Percentiles rank a stretch among this genome's conserved stretches.
Conservation (phyloP, 345 rosid genomes). For the Ceriops tagal region DNA sequence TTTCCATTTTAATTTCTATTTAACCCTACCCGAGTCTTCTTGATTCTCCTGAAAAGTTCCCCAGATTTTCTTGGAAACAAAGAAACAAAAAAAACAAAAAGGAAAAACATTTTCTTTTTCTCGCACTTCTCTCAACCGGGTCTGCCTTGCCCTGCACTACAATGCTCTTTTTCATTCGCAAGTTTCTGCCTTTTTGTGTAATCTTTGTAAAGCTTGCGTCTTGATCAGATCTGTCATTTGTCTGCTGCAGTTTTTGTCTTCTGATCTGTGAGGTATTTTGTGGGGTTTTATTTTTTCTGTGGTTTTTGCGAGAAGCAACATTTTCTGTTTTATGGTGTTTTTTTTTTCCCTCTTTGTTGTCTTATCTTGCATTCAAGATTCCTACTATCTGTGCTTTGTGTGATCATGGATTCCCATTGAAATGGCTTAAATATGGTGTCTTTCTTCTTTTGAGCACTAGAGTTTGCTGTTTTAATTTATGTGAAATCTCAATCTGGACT, state of each 20-base stretch:
- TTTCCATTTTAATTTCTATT: no score
- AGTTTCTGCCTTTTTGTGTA: no score
- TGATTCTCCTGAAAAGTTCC: slow-evolving; percentile 10
- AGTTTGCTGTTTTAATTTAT: background rate
- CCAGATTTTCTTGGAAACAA: background rate
- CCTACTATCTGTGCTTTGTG: no score
- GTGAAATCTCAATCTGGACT: background rate
- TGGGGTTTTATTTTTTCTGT: background rate
- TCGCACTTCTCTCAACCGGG: background rate
- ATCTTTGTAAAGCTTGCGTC: background rate
- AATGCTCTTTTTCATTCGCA: no score
- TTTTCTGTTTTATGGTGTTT: background rate
- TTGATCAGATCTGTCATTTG: slow-evolving; percentile 10
- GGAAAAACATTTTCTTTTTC: background rate
- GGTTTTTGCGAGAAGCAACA: background rate
- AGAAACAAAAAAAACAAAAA: no score
- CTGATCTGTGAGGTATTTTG: background rate
- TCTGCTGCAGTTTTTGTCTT: background rate
- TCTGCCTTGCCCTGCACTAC: no score
- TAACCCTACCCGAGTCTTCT: background rate
- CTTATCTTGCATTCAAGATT: background rate
- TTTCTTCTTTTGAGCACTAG: background rate
- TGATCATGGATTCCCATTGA: no score
- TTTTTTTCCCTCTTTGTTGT: background rate
- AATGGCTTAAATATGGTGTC: no score